Conservation (phyloP, 306 rosid genomes). For the Glycyrrhiza uralensis region DNA sequence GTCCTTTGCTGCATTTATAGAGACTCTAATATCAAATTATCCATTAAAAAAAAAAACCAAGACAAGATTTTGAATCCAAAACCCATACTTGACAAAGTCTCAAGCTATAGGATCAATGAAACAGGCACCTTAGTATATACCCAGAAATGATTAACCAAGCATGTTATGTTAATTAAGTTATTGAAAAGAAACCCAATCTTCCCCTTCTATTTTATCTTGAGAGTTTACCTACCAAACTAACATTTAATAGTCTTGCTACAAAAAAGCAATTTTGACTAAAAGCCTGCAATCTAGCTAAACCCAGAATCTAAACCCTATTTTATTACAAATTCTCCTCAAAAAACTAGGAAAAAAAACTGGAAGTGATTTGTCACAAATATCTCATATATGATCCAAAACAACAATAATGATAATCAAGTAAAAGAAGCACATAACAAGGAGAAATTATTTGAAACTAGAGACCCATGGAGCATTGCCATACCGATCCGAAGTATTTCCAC, state of each 20-base stretch:
- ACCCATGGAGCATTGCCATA: slow-evolving; percentile 32
- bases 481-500: slow-evolving; percentile 75
- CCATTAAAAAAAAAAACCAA: neutral
- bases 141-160: neutral
- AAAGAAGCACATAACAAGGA: neutral
- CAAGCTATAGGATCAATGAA: neutral
- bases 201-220: neutral
- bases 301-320: slow-evolving; percentile 35
- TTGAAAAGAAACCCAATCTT: neutral
- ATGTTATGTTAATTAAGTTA: slow-evolving; percentile 2
- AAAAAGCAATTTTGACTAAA: slow-evolving; percentile 3
- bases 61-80: slow-evolving; percentile 12
- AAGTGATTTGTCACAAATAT: slow-evolving; percentile 3
- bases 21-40: slow-evolving; percentile 28
- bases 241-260: neutral
- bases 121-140: neutral
- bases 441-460: neutral
- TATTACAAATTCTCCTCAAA: neutral
- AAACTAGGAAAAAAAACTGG: neutral
- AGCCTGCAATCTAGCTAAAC: slow-evolving; percentile 28
- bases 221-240: slow-evolving; percentile 3
- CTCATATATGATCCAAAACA: neutral
- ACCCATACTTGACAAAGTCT: neutral
- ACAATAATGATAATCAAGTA: neutral
- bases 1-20: slow-evolving; percentile 53